A percentile compares a stretch with the other conserved stretches of the same genome.
Conservation (phyloP, 2,329 filamentous ascomycete species). For the Trematosphaeria pertusa region DNA sequence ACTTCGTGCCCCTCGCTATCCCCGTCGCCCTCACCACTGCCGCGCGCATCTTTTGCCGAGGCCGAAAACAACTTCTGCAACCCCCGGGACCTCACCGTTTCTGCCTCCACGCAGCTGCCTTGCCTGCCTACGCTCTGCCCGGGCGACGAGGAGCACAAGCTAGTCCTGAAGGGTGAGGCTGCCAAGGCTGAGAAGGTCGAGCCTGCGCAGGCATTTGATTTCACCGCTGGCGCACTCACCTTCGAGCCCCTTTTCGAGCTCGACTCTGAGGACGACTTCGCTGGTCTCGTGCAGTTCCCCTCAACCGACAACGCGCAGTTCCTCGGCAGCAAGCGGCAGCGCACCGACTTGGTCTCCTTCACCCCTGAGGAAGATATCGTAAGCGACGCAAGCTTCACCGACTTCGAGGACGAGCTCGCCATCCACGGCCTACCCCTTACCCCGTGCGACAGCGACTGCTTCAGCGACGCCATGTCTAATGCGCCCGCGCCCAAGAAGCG, state of each 20-base stretch:
- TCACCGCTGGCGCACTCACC: slow-evolving; percentile 68
- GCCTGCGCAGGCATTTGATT: slow-evolving; percentile 45
- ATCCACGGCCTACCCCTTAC: slow-evolving; percentile 67
- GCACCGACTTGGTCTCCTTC: slow-evolving; percentile 72
- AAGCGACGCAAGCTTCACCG: slow-evolving; percentile 76
- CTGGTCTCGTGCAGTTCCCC: slow-evolving; percentile 74
- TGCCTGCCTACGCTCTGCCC: slow-evolving; percentile 67
- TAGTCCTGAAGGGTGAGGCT: slow-evolving; percentile 57
- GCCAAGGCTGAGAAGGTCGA: slow-evolving; percentile 49
- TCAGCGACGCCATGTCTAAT: slow-evolving; percentile 41
- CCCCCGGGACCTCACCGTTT: slow-evolving; percentile 84
- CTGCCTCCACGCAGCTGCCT: slow-evolving; percentile 67
- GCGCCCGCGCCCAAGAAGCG: slow-evolving; percentile 33
- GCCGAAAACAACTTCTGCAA: slow-evolving; percentile 87
- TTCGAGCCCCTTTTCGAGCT: slow-evolving; percentile 90
- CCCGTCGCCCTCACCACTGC: slow-evolving; percentile 82
- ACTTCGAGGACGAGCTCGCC: slow-evolving; percentile 73
- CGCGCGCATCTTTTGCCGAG: slow-evolving; percentile 71
- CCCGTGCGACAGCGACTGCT: slow-evolving; percentile 62
- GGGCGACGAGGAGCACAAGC: slow-evolving; percentile 67
- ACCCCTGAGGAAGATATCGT: slow-evolving; percentile 75
- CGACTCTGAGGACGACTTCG: slow-evolving; percentile 90
- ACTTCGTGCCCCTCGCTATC: slow-evolving; percentile 83
- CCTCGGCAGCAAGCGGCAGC: slow-evolving; percentile 72
- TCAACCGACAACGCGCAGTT: slow-evolving; percentile 65